Conservation (phyloP, 1,284 basidiomycete species). For the Malassezia sympodialis region DNA sequence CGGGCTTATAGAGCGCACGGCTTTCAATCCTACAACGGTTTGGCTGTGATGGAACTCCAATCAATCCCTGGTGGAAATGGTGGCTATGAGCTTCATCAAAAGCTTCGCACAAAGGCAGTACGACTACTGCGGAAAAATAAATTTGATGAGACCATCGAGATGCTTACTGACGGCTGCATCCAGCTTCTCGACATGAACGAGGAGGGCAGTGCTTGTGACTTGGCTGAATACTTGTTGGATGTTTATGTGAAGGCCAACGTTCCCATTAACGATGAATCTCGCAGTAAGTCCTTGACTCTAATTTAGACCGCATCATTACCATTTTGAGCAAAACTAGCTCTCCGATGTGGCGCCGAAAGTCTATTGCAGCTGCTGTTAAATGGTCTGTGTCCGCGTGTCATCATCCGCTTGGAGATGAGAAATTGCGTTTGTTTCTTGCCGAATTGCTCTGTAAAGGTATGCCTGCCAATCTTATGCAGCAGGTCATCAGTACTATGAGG, state of each 20-base stretch:
- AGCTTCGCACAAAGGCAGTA: slow-evolving; percentile 44
- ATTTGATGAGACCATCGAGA: slow-evolving; percentile 36
- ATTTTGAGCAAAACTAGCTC: slow-evolving; percentile 26
- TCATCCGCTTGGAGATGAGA: slow-evolving; percentile 30
- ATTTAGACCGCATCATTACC: slow-evolving; percentile 23
- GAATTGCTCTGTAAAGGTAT: slow-evolving; percentile 31
- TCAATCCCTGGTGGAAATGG: slow-evolving; percentile 14
- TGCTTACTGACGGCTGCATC: slow-evolving; percentile 32
- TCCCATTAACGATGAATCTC: slow-evolving; percentile 20
- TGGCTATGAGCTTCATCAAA: slow-evolving; percentile 46
- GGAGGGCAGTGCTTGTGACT: slow-evolving; percentile 44
- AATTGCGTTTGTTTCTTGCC: slow-evolving; percentile 31
- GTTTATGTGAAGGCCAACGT: slow-evolving; percentile 31
- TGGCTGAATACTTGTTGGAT: slow-evolving; percentile 43
- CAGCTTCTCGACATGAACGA: slow-evolving; percentile 33
- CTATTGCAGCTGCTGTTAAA: slow-evolving; percentile 40
- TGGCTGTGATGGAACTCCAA: background rate
- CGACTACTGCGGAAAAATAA: slow-evolving; percentile 44
- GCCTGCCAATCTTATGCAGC: background rate
- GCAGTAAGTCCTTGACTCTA: slow-evolving; percentile 15
- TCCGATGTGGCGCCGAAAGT: slow-evolving; percentile 45
- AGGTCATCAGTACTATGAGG: slow-evolving; percentile 21
- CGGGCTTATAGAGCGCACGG: background rate
- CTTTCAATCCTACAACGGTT: background rate
- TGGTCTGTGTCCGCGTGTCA: slow-evolving; percentile 28